These are phyloP conservation scores for Ustilago hordei DNA, from an alignment of 1,284 basidiomycete genomes.

Conservation along the genomic window DNA sequence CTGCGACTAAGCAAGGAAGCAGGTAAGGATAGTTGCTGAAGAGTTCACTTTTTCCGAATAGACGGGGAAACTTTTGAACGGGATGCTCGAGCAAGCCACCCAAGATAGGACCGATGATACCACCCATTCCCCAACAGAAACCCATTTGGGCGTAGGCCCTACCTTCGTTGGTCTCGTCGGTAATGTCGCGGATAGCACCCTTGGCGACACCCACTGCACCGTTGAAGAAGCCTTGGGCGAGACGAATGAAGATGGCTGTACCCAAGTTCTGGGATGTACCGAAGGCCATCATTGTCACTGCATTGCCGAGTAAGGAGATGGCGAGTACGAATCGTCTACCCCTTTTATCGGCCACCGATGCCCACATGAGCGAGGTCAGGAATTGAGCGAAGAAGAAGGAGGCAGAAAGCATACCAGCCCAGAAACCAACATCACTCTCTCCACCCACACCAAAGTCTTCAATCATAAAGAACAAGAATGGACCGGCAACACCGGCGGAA, in stretches of 20 bases:
- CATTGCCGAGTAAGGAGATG: conserved; percentile 84
- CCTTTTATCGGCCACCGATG: conserved; percentile 90
- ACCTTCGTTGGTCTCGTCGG: conserved; percentile 89
- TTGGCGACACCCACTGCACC: conserved; percentile 90
- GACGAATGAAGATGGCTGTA: conserved; percentile 85
- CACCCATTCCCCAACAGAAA: conserved; percentile 96
- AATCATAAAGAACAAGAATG: conserved; percentile 69
- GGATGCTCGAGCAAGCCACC: conserved; percentile 76
- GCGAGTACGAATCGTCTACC: conserved; percentile 87
- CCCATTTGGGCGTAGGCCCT: conserved; percentile 93
- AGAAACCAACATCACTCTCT: conserved; percentile 66
- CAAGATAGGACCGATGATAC: conserved; percentile 79
- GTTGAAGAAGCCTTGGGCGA: conserved; percentile 93
- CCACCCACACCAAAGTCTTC: conserved; percentile 65
- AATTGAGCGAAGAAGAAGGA: conserved; percentile 72
- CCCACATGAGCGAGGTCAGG: conserved; percentile 91
- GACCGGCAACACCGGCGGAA: conserved; percentile 77
- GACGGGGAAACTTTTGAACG: conserved; percentile 82
- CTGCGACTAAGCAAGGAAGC: conserved; percentile 81
- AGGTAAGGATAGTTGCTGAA: conserved; percentile 90
- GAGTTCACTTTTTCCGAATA: conserved; percentile 75
- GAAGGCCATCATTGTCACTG: conserved; percentile 81
- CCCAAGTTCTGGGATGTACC: conserved; percentile 77
- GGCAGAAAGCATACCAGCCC: conserved; percentile 68
- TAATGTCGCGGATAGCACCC: conserved; percentile 87